Evolutionary conservation across 2,329 filamentous ascomycete species (phyloP), one percentile per base, ranked within the genome.

Genomic region (Trichoderma citrinoviride): DNA sequence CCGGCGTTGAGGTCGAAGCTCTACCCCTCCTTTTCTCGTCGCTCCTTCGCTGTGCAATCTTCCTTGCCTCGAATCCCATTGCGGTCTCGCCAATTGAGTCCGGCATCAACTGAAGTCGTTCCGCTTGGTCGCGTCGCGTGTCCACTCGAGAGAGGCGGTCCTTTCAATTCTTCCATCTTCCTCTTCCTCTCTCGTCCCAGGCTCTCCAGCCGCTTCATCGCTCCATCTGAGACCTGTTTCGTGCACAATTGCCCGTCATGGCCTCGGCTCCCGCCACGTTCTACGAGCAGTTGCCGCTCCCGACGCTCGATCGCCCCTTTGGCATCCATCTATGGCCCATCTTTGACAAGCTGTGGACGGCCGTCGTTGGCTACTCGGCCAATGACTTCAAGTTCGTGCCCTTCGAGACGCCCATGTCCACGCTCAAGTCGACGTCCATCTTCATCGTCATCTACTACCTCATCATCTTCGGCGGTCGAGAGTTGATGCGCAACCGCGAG

Each of bases 291-390:
- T 73, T 88, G 67, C 84, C 91, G 76, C 76, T 87, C 70, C 94
- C 94, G 64, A 92, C 92, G 68, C 84, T 98, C 78, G 93, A 97
- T 77, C 88, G 91, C 69, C 94, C 94, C 40, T 98, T 98, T 74
- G 95, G 94, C 77, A 82, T 98, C 71, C 84, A 91, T 69, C 81
- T 97, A 78, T 98, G 95, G 95, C 92, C 94, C 72, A 87, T 96
- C 79, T 98, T 98, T 85, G 90, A 90, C 81, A 92, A 93, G 82
- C 88, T 84, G 72, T 98, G 90, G 80, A 89, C 90, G 76, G 78
- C 83, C 65, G 82, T 92, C 69, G 85, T 85, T 65, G 94, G 94
- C 73, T 96, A 94, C 79, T 88, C 91, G 69, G 89, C 91, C 67
- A 88, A 92, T 71, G 88, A 97, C 68, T 98, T 98, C 82, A 81